These are phyloP conservation scores for Calonectria pseudoreteaudii DNA, from an alignment of 2,329 filamentous ascomycete species.

Conservation along the genomic window DNA sequence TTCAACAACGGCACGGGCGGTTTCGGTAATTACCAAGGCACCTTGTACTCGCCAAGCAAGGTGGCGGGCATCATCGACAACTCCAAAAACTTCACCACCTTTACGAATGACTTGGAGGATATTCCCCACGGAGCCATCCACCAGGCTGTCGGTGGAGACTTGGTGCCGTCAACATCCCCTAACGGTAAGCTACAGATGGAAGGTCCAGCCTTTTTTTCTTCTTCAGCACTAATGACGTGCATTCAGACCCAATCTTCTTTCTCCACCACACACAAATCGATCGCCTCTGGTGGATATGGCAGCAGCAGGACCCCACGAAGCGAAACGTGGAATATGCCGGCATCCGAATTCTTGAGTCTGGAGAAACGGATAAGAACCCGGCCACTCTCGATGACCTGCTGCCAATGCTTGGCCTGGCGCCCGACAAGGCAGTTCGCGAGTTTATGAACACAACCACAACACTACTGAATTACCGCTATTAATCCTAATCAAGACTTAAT, in stretches of 20 bases:
- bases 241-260: neutral
- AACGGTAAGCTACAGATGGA: neutral
- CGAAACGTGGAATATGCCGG: neutral
- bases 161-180: neutral
- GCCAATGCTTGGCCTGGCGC: neutral
- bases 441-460: neutral
- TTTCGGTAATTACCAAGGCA: neutral
- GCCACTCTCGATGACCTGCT: neutral
- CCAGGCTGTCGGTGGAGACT: neutral
- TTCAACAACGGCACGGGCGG: neutral
- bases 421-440: neutral
- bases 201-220: too few relatives aligned
- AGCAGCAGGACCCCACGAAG: neutral
- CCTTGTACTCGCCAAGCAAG: neutral
- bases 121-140: neutral
- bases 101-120: neutral
- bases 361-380: neutral
- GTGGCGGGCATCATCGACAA: neutral
- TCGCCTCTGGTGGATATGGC: slow-evolving; percentile 1
- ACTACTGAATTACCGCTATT: neutral
- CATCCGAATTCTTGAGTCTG: neutral
- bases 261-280: neutral
- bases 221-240: neutral
- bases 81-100: neutral
- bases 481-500: neutral